A percentile compares a stretch with the other conserved stretches of the same genome.
phyloP scores from a whole-genome alignment of 2,329 filamentous ascomycete species.

The Ascochyta koolunga region DNA sequence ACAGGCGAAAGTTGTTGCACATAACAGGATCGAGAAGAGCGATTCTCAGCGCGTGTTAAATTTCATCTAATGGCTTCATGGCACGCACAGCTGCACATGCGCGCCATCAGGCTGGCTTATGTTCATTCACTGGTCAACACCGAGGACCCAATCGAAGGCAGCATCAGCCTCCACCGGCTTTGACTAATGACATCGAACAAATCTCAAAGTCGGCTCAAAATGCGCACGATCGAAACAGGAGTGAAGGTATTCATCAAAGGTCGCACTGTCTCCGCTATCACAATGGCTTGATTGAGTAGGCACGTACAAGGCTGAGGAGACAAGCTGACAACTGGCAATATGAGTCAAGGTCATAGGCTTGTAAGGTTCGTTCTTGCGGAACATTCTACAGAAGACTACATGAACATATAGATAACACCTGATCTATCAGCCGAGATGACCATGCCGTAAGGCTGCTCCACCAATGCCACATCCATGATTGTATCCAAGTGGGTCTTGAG shows the following conservation, averaged over 20 bases:
- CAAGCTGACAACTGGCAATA: neutral
- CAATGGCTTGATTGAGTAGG: neutral
- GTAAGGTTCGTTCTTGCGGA: neutral
- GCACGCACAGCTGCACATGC: conserved; percentile 22
- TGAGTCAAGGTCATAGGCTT: no score
- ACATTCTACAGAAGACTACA: conserved; percentile 45
- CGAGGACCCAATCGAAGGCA: conserved; percentile 1
- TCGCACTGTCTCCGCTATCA: neutral
- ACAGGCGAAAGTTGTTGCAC: neutral
- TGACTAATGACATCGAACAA: neutral
- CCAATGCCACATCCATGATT: conserved; percentile 83
- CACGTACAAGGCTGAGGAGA: neutral
- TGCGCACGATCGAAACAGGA: neutral
- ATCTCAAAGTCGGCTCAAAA: neutral
- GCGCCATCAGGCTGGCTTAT: conserved; percentile 14
- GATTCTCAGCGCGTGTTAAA: conserved; percentile 1
- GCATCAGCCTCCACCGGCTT: neutral
- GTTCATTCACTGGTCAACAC: conserved; percentile 20
- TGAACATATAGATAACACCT: conserved; percentile 86
- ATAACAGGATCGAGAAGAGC: neutral
- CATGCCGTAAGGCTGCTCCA: conserved; percentile 92
- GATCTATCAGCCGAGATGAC: conserved; percentile 87
- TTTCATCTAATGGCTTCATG: neutral
- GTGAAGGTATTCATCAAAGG: neutral
- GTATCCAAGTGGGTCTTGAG: conserved; percentile 86